Base-by-base conservation (phyloP, 768 basidiomycete genomes). In the Terana coerulea region DNA sequence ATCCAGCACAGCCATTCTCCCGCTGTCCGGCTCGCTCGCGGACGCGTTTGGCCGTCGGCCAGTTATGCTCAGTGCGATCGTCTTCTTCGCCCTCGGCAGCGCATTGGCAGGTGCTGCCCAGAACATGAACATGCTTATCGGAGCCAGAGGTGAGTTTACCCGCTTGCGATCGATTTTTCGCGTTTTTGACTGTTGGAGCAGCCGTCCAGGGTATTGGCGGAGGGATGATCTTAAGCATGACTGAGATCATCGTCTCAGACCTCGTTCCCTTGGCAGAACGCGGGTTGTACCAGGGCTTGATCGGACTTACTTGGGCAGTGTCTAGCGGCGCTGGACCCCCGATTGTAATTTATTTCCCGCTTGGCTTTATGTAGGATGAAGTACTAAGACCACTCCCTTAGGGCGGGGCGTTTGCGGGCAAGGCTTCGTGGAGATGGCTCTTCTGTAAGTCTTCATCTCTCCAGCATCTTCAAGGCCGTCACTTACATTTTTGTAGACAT, bases 111-210 rank as follows among this genome's bases (percentile, higher is more conserved):
- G 72, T 0, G 63, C 69, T 0, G 71, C 73, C 0, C 59, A 68
- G 37, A 69, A 49, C 41, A 74, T 76, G 72, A 51, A 58, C 6
- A 68, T 69, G 67, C 53, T 74, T 1, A 74, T 77, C 40, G 72
- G 65, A 5, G 73, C 68, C 0, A 58, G 75, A 19, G 61, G 56
- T 57, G 36, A 6, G 56, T 47, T 12, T 35, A 21, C 14, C 21
- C 12, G 10, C 17, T 8, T 31, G 9, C 3, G 15, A 17, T 30
- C 10, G 19, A n/a, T 12, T 1, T 33, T 7, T 10, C 4, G 8
- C 19, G 12, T 36, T 33, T 26, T 25, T 42, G 19, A 24, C n/a
- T 24, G 33, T 29, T 11, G 12, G 3, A 43, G 22, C 28, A 53
- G 56, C 64, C 12, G 45, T 65, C 0, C 64, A 65, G 46, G 64